Evolutionary conservation across 2,329 filamentous ascomycete genomes (phyloP), one percentile per base, ranked within the genome.

Genomic region (Xylaria sp.): DNA sequence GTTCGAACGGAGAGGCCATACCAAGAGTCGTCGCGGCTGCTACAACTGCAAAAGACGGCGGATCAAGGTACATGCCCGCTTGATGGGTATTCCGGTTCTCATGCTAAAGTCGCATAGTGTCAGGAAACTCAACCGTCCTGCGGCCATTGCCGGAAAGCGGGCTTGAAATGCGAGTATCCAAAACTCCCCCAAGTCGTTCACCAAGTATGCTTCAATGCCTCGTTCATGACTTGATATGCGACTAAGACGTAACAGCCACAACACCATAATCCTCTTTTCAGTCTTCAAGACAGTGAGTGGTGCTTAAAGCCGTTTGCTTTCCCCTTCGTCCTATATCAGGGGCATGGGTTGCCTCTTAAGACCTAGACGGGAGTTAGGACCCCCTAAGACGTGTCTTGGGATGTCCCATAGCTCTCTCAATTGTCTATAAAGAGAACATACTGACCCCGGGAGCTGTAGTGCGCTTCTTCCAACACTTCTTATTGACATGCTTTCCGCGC

Each of bases 401-500:
- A n/a, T n/a, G n/a, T n/a, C n/a, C n/a, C n/a, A n/a, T n/a, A n/a
- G n/a, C n/a, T n/a, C n/a, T n/a, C n/a, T n/a, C n/a, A n/a, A n/a
- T n/a, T n/a, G n/a, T n/a, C n/a, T n/a, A n/a, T n/a, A n/a, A n/a
- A n/a, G n/a, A n/a, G n/a, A n/a, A n/a, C n/a, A n/a, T n/a, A n/a
- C n/a, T n/a, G n/a, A n/a, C n/a, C n/a, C n/a, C n/a, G n/a, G n/a
- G n/a, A n/a, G n/a, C n/a, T n/a, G n/a, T n/a, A n/a, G n/a, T 89
- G 85, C 80, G 84, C 37, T 80, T 88, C 66, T 88, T 88, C 62
- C 85, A 88, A 66, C 84, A 88, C 67, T 88, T 88, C 60, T 71
- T 88, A 16, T 71, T 81, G 22, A 75, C 78, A 34, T 86, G 83
- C 60, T 84, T 84, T 63, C 87, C 86, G 2, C 81, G 85, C 67